Base-by-base conservation (phyloP, 441 rosid species). In the Erysimum cheiri region DNA sequence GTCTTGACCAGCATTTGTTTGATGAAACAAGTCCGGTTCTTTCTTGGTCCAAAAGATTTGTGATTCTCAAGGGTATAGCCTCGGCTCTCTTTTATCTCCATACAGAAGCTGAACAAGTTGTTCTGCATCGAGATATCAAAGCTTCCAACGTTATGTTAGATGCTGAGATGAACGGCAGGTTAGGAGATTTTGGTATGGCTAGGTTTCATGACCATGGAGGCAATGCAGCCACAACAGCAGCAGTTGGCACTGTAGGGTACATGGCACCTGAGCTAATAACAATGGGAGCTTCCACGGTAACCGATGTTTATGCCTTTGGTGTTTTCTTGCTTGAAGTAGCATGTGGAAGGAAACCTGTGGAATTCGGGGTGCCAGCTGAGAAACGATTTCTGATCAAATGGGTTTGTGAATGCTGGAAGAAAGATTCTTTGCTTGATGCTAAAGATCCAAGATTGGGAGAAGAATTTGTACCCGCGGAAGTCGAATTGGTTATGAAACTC, bases 171-270 rank as follows among this genome's bases (percentile, higher is more conserved):
- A 82, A 80, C 11, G 90, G 83, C 33, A 53, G 84, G 54, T 52
- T 89, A 14, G 90, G 90, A 31, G 88, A 89, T 75, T 87, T 89
- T 8, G 92, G 95, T n/a, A 85, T 89, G 46, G 88, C 92, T 6
- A 87, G 78, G 70, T 71, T 85, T 48, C 80, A 85, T 58, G 85
- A 87, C 43, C 92, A 73, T 14, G 88, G 80, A 52, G 54, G 78
- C 10, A 71, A 53, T 8, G 79, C 81, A 19, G 78, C 76, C 11
- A 78, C 87, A 24, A 85, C 91, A 11, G 76, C 73, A 6, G 77
- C 88, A 0, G 87, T 84, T 4, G 96, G 92, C 4, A 89, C 92
- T 24, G 44, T 84, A 3, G 90, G 92, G 0, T 85, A 89, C 44
- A 53, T 89, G 49, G 92, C 88, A 22, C 92, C 87, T 8, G 90